Base-by-base conservation (phyloP, 108 stramenopile species). In the Nitzschia sp. region DNA sequence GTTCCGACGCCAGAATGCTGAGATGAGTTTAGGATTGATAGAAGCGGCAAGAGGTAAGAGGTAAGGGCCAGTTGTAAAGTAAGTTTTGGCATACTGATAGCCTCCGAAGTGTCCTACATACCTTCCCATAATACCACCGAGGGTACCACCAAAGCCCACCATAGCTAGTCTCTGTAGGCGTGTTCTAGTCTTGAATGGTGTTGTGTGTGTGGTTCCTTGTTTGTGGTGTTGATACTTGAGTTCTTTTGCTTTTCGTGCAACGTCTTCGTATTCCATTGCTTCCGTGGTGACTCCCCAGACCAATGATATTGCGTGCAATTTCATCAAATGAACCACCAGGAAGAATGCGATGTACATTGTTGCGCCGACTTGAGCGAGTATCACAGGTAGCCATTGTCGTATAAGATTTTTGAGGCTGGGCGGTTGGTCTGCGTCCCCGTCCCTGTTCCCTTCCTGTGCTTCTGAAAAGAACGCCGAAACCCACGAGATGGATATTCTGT, bases 241-340 rank as follows among this genome's bases (percentile, higher is more conserved):
- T 69, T 59, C 66, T 28, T 53, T 68, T 53, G 45, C 55, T 28
- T 81, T 82, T 75, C 86, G 44, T 19, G 87, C 87, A 13, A 75
- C 77, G 58, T 95, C 90, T 80, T 95, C 91, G 47, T 91, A 95
- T 68, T 92, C 94, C 94, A 95, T 92, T 17, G 91, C 94, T 79
- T 95, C 91, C 6, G 80, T 84, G 16, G 91, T 91, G 26, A 95
- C 94, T 3, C 91, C 94, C 94, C 94, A 95, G 19, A 92, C 87
- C 17, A 95, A 63, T 16, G 80, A 82, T 13, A 89, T 64, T 2
- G 91, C 89, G 68, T 95, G 94, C 38, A 92, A 63, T 66, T 92
- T 95, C 90, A 95, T 90, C 66, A 95, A 60, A 53, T 91, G 89
- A 0, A 92, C 87, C 22, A 90, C 82, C 17, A 95, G 64, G 53